Conservation (phyloP, 202 grass and related monocot genomes). For the Schoenoplectus tabernaemontani region DNA sequence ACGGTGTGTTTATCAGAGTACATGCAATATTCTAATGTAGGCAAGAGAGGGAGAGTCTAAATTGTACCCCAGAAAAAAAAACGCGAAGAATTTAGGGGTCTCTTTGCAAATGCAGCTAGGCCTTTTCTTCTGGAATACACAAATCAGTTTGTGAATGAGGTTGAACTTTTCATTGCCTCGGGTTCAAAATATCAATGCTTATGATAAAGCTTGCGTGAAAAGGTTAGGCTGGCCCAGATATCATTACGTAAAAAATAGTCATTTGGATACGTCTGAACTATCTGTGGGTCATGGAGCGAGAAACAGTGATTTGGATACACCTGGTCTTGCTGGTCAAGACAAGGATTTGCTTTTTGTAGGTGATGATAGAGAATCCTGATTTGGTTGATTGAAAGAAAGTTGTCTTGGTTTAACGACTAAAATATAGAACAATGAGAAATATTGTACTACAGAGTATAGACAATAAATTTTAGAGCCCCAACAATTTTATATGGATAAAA, state of each 20-base stretch:
- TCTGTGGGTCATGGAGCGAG: slow-evolving; percentile 23
- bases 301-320: slow-evolving; percentile 24
- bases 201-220: slow-evolving; percentile 46
- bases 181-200: slow-evolving; percentile 67
- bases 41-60: slow-evolving; percentile 28
- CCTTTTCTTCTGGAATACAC: slow-evolving; percentile 63
- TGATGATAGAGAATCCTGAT: slow-evolving; percentile 31
- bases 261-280: slow-evolving; percentile 30
- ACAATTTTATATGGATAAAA: not conserved
- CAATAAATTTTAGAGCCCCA: not conserved
- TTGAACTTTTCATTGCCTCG: slow-evolving; percentile 71
- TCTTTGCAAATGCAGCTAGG: slow-evolving; percentile 48
- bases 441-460: not conserved
- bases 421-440: not conserved
- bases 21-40: slow-evolving; percentile 13
- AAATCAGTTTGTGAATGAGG: slow-evolving; percentile 44
- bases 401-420: not conserved
- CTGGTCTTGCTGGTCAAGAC: slow-evolving; percentile 40
- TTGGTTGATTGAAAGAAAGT: slow-evolving; percentile 4
- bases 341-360: slow-evolving; percentile 29
- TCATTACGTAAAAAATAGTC: slow-evolving; percentile 17
- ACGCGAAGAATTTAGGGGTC: slow-evolving; percentile 48
- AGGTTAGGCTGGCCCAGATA: slow-evolving; percentile 23
- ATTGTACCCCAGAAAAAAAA: slow-evolving; percentile 32
- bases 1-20: not conserved